Evolutionary conservation across 139 green algal genomes (phyloP).

Genomic region (Edaphochlamys debaryana): DNA sequence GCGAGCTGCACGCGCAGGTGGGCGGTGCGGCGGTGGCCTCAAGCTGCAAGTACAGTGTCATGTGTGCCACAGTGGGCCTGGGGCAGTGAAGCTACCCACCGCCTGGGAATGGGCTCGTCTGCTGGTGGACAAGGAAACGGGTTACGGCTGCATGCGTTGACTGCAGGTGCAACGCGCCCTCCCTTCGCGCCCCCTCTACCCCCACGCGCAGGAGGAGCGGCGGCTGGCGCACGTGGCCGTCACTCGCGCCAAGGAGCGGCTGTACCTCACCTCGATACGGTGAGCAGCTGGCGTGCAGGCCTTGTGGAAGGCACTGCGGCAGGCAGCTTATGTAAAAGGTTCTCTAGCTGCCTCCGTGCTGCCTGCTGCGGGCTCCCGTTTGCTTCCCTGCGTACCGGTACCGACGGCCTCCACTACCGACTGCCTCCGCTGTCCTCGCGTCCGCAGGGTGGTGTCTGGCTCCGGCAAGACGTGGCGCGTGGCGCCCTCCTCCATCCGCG

Average conservation of each 20-base stretch:
- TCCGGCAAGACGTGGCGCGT: not conserved
- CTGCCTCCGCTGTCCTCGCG: not conserved
- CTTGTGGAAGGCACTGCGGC: not conserved
- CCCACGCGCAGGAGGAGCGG: constrained; percentile 23
- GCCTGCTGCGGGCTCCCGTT: not conserved
- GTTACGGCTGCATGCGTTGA: no score
- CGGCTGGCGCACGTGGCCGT: constrained; percentile 26
- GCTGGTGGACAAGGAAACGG: no score
- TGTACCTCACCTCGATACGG: constrained; percentile 17
- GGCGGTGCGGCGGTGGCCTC: no score
- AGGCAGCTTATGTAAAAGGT: not conserved
- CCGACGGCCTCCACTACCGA: not conserved
- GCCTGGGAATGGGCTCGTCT: no score
- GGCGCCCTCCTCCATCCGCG: not conserved
- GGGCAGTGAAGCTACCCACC: no score
- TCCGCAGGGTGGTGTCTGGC: not conserved
- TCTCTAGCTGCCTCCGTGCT: no score
- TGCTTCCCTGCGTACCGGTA: not conserved
- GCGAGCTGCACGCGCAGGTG: not conserved
- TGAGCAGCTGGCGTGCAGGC: not conserved
- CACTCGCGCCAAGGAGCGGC: constrained; percentile 17
- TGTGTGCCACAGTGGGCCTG: no score
- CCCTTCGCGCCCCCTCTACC: not conserved
- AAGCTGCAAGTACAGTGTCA: no score
- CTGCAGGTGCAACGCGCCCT: no score